Evolutionary conservation across 495 filamentous ascomycete genomes (phyloP).

Genomic region (Terfezia claveryi): DNA sequence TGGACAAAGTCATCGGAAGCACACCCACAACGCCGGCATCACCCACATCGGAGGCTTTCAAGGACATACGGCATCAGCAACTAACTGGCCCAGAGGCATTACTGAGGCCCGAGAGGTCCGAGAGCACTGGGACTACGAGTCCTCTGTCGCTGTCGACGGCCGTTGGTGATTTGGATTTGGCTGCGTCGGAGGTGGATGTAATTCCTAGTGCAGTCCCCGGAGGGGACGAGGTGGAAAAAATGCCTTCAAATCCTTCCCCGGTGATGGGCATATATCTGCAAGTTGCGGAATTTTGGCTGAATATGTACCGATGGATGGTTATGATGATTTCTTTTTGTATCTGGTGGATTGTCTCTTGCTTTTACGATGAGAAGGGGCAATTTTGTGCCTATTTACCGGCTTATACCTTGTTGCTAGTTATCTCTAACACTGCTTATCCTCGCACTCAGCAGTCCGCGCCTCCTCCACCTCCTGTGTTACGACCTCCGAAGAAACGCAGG

Average conservation of each 20-base stretch:
- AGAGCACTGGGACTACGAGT: neutral
- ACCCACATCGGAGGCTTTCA: constrained; percentile 12
- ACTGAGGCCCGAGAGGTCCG: neutral
- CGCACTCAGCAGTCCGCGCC: neutral
- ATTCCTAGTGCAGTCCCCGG: neutral
- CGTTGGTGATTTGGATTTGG: neutral
- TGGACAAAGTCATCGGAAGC: constrained; percentile 36
- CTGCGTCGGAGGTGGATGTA: neutral
- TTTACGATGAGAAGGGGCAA: constrained; percentile 56
- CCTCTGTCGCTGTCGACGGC: neutral
- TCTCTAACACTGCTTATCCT: no score
- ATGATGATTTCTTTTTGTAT: constrained; percentile 58
- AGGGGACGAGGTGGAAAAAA: neutral
- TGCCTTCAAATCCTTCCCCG: constrained; percentile 1
- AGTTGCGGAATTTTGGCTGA: constrained; percentile 11
- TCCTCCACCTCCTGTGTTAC: neutral
- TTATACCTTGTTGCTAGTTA: no score
- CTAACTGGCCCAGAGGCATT: neutral
- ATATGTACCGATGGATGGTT: constrained; percentile 41
- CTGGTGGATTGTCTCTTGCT: constrained; percentile 54
- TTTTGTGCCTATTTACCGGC: constrained; percentile 27
- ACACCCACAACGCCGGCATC: constrained; percentile 24
- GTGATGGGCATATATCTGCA: constrained; percentile 5
- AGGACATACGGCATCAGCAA: constrained; percentile 3
- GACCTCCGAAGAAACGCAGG: neutral